Evolutionary conservation across 495 filamentous ascomycete genomes (phyloP).

Genomic region (Baudoinia panamericana): DNA sequence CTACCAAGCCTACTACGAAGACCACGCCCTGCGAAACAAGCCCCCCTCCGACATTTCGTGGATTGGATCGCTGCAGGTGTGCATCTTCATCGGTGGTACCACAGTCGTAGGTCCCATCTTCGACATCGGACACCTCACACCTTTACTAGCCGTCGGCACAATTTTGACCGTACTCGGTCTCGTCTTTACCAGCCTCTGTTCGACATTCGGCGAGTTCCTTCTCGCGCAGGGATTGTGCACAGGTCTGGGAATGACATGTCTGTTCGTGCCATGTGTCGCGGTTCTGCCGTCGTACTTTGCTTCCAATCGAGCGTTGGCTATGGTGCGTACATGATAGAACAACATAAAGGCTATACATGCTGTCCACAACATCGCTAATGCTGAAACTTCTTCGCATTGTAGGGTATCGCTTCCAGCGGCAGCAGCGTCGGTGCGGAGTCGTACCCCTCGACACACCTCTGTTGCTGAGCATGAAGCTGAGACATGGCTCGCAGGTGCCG

Average conservation of each 20-base stretch:
- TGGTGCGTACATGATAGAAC: too few species aligned
- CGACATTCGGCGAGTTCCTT: conserved; percentile 6
- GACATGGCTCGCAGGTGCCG: conserved; percentile 38
- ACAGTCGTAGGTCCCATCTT: conserved; percentile 48
- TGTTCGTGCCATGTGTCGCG: neutral
- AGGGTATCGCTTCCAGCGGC: conserved; percentile 42
- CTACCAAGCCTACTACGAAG: conserved; percentile 25
- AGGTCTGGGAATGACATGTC: neutral
- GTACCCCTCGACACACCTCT: conserved; percentile 58
- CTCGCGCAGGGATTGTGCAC: conserved; percentile 7
- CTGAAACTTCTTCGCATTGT: too few species aligned
- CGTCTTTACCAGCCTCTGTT: conserved; percentile 7
- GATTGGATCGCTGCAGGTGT: conserved; percentile 26
- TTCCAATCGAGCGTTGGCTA: conserved; percentile 32
- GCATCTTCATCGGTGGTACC: conserved; percentile 38
- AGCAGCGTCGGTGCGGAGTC: conserved; percentile 36
- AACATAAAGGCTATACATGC: too few species aligned
- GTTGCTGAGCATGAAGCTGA: conserved; percentile 51
- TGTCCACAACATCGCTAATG: too few species aligned
- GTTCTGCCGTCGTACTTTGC: conserved; percentile 39
- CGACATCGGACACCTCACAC: conserved; percentile 31
- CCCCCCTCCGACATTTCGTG: conserved; percentile 25
- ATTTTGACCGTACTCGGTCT: conserved; percentile 1
- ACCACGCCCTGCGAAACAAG: conserved; percentile 26
- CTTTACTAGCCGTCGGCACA: conserved; percentile 20